Conservation (phyloP, 2,329 filamentous ascomycete genomes). For the Clonostachys solani region DNA sequence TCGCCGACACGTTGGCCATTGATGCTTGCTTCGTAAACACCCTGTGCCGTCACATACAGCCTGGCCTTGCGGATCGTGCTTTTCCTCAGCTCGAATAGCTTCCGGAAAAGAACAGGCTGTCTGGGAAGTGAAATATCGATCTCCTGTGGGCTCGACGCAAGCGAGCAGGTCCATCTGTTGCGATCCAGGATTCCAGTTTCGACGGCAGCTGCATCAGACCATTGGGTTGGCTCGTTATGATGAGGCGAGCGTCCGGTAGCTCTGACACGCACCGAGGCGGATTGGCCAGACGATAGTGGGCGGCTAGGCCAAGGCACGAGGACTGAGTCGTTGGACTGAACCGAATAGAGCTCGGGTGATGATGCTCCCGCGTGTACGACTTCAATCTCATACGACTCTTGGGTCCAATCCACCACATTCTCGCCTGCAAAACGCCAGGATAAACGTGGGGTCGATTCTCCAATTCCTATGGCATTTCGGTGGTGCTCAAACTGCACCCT, state of each 20-base stretch:
- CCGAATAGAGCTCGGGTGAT: background rate
- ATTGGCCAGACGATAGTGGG: constrained; percentile 17
- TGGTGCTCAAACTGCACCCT: too few species aligned
- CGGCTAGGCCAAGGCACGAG: constrained; percentile 7
- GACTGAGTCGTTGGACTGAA: constrained; percentile 1
- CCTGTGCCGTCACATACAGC: constrained; percentile 39
- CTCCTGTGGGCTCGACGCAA: background rate
- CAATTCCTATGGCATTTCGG: too few species aligned
- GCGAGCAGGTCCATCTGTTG: background rate
- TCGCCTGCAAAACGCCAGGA: too few species aligned
- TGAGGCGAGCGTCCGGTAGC: constrained; percentile 9
- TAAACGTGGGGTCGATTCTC: too few species aligned
- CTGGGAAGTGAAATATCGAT: constrained; percentile 1
- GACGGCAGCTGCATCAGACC: background rate
- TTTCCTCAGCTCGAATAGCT: background rate
- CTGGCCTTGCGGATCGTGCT: constrained; percentile 20
- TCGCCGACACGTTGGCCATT: constrained; percentile 36
- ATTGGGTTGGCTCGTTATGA: background rate
- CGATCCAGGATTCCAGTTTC: constrained; percentile 16
- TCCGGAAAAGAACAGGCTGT: constrained; percentile 1
- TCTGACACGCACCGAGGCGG: constrained; percentile 18
- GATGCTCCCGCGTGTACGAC: background rate
- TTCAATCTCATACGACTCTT: background rate
- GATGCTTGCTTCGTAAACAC: constrained; percentile 39
- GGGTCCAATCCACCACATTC: background rate